Conservation (phyloP, 352 stramenopile species). For the Phytopythium helicoides region DNA sequence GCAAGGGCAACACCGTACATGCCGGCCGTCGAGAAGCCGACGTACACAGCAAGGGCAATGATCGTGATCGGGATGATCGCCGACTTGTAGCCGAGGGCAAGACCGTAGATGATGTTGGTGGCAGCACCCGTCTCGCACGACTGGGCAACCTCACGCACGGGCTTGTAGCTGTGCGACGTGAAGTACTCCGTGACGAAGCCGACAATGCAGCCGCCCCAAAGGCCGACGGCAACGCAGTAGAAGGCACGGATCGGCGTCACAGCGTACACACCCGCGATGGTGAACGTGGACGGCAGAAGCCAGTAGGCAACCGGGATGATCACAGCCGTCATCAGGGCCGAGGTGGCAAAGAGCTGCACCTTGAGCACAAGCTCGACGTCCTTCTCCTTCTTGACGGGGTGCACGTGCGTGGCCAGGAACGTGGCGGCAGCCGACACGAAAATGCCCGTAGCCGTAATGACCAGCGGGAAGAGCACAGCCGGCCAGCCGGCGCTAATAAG, state of each 20-base stretch:
- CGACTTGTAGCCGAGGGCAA: constrained; percentile 99
- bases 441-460: constrained; percentile 96
- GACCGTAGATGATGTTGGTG: constrained; percentile 99
- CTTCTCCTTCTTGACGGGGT: constrained; percentile 92
- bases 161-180: constrained; percentile 97
- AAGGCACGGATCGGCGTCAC: constrained; percentile 87
- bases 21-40: constrained; percentile 95
- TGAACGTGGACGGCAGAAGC: constrained; percentile 92
- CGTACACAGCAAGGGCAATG: constrained; percentile 97
- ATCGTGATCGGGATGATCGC: constrained; percentile 98
- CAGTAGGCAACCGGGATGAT: constrained; percentile 89
- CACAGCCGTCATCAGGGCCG: constrained; percentile 93
- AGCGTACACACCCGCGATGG: constrained; percentile 71
- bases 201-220: constrained; percentile 97
- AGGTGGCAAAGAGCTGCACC: constrained; percentile 98
- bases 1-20: constrained; percentile 98
- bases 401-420: constrained; percentile 98
- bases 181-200: constrained; percentile 99
- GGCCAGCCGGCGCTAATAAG: constrained; percentile 92
- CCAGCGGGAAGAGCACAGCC: constrained; percentile 95
- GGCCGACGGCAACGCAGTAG: constrained; percentile 94
- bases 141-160: constrained; percentile 96
- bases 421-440: constrained; percentile 95
- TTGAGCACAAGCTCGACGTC: constrained; percentile 98
- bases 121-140: constrained; percentile 98